phyloP scores from a whole-genome alignment of 179 eudicot genomes.

The Beta corolliflora region DNA sequence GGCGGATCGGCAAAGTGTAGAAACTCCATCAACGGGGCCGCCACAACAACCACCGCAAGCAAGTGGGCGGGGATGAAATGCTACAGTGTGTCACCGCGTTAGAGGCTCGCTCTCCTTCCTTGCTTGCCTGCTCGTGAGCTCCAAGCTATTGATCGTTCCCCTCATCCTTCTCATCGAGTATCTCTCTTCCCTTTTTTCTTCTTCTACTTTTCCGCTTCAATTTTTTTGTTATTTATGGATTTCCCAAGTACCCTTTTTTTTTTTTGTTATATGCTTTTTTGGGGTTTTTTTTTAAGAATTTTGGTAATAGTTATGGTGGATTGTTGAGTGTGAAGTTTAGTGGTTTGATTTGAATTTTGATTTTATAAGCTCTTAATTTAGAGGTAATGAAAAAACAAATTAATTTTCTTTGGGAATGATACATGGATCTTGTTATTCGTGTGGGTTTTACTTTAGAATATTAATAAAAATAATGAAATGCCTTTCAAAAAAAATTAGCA shows the following conservation, averaged over 20 bases:
- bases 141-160: conserved; percentile 91
- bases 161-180: conserved; percentile 92
- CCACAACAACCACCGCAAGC: conserved; percentile 40
- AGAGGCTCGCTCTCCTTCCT: conserved; percentile 89
- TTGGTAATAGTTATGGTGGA: too few species aligned
- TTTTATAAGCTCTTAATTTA: neutral
- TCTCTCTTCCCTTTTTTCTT: conserved; percentile 14
- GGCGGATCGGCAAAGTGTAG: conserved; percentile 36
- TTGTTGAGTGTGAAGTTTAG: neutral
- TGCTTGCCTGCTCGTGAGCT: conserved; percentile 98
- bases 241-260: neutral
- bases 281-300: too few species aligned
- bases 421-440: too few species aligned
- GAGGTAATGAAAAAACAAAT: neutral
- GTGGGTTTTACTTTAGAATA: too few species aligned
- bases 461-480: too few species aligned
- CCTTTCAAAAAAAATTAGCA: too few species aligned
- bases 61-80: conserved; percentile 60
- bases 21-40: conserved; percentile 25
- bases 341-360: neutral
- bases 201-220: neutral
- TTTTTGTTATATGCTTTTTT: neutral
- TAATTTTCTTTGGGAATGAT: neutral
- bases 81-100: conserved; percentile 70
- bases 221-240: neutral